phyloP scores from a whole-genome alignment of 192 early-diverging fungal genomes.

The Jimgerdemannia lactiflua region DNA sequence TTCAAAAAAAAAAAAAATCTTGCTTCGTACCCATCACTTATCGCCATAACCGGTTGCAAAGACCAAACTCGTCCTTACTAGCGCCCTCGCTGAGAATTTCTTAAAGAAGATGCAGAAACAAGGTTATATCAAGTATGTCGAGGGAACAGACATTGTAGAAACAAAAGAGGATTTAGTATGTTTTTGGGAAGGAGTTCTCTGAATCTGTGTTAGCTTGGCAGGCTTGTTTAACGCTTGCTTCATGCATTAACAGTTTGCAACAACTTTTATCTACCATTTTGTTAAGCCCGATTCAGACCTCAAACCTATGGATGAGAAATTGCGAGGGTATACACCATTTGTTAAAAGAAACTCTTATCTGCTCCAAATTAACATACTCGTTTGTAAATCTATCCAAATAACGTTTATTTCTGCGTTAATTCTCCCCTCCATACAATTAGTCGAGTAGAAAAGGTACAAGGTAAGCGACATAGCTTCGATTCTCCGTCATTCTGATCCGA shows the following conservation, averaged over 20 bases:
- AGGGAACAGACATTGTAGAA: constrained; percentile 55
- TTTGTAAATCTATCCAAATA: too few species aligned
- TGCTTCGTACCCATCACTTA: too few species aligned
- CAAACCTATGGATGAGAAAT: constrained; percentile 55
- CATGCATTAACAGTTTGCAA: neutral
- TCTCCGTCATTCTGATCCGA: neutral
- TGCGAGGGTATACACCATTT: constrained; percentile 20
- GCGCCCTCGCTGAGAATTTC: constrained; percentile 64
- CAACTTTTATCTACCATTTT: neutral
- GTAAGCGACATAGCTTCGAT: neutral
- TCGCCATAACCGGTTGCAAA: neutral
- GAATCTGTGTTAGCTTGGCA: neutral
- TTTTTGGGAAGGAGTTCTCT: neutral
- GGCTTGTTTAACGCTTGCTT: neutral
- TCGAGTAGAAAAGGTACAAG: constrained; percentile 57
- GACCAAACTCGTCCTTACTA: constrained; percentile 57
- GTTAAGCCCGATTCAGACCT: constrained; percentile 41
- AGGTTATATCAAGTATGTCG: constrained; percentile 46
- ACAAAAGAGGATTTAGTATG: constrained; percentile 44
- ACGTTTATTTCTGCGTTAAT: too few species aligned
- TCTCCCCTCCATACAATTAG: constrained; percentile 7
- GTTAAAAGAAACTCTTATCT: too few species aligned
- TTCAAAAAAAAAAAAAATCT: neutral
- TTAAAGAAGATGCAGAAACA: constrained; percentile 61
- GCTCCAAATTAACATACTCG: too few species aligned